These are phyloP conservation scores for Hysterium pulicare DNA, from an alignment of 2,329 filamentous ascomycete genomes.

Conservation along the genomic window DNA sequence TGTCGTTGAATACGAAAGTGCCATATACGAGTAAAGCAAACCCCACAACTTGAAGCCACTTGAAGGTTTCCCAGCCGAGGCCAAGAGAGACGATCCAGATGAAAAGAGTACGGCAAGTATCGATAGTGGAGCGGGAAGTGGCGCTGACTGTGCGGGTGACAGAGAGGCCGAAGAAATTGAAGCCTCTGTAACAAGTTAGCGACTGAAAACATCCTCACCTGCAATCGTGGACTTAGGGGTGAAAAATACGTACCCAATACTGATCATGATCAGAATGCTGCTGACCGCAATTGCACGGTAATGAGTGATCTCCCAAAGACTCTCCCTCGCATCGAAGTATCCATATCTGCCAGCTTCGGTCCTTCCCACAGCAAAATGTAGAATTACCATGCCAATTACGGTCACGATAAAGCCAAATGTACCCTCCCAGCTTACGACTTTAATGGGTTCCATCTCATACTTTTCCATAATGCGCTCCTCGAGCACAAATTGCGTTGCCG, in stretches of 20 bases:
- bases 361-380: constrained; percentile 74
- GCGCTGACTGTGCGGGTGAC: constrained; percentile 88
- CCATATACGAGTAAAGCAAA: constrained; percentile 92
- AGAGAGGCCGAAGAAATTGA: constrained; percentile 97
- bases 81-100: constrained; percentile 96
- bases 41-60: constrained; percentile 88
- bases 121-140: constrained; percentile 91
- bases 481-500: constrained; percentile 90
- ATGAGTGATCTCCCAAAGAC: constrained; percentile 73
- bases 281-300: constrained; percentile 70
- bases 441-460: constrained; percentile 77
- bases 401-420: constrained; percentile 85
- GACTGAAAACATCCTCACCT: no score
- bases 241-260: constrained; percentile 71
- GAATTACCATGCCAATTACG: constrained; percentile 69
- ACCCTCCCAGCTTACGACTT: constrained; percentile 94
- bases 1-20: constrained; percentile 93
- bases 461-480: constrained; percentile 89
- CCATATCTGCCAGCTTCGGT: constrained; percentile 72
- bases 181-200: constrained; percentile 67
- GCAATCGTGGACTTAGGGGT: background rate
- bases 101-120: constrained; percentile 95
- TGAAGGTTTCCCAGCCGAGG: constrained; percentile 95
- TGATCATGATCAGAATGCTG: constrained; percentile 91
- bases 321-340: constrained; percentile 87